phyloP scores from a whole-genome alignment of 2,329 filamentous ascomycete species.

The Aspergillus sp. region DNA sequence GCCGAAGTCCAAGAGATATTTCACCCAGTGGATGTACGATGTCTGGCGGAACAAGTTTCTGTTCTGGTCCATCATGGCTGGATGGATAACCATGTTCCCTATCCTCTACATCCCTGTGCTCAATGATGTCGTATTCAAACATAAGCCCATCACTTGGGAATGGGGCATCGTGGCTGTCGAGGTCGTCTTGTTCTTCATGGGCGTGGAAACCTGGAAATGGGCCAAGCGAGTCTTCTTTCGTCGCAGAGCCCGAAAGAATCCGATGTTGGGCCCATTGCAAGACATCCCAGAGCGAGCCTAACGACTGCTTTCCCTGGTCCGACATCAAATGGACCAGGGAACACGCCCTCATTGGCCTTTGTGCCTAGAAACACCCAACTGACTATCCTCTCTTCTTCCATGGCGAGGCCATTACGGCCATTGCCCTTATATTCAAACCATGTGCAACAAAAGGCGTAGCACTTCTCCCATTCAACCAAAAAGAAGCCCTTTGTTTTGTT shows the following conservation, averaged over 20 bases:
- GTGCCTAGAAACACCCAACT: no score
- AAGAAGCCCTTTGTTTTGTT: no score
- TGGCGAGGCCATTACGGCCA: no score
- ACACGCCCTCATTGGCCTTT: no score
- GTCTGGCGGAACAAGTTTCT: slow-evolving; percentile 68
- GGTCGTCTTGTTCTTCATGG: slow-evolving; percentile 56
- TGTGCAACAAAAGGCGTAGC: no score
- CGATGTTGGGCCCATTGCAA: not conserved
- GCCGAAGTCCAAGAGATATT: slow-evolving; percentile 53
- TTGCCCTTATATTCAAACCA: no score
- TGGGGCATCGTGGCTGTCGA: slow-evolving; percentile 62
- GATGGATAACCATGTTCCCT: slow-evolving; percentile 52
- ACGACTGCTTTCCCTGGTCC: no score
- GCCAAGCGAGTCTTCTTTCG: slow-evolving; percentile 53
- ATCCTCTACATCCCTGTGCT: slow-evolving; percentile 62
- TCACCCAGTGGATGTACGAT: slow-evolving; percentile 61
- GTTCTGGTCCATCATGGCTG: slow-evolving; percentile 58
- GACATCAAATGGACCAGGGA: no score
- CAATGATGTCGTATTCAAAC: slow-evolving; percentile 60
- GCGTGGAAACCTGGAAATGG: slow-evolving; percentile 62
- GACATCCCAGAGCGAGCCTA: no score
- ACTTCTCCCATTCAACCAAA: no score
- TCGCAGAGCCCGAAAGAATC: slow-evolving; percentile 4
- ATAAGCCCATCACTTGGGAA: slow-evolving; percentile 60
- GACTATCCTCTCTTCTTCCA: no score